phyloP scores from a whole-genome alignment of 331 rosid species.

The Rosa hybrid region DNA sequence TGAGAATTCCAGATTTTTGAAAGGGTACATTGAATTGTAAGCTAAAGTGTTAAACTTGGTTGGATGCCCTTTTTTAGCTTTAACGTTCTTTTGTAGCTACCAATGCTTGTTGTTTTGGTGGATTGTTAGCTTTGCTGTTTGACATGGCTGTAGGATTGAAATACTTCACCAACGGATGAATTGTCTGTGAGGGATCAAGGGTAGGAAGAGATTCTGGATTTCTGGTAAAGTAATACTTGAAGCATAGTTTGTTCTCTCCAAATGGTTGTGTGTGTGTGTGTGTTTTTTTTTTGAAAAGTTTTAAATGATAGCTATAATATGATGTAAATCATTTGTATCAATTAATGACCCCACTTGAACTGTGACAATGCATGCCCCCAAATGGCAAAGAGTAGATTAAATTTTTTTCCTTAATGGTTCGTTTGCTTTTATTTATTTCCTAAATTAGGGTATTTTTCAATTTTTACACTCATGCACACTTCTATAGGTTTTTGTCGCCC shows the following conservation, averaged over 20 bases:
- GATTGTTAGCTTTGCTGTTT: not conserved
- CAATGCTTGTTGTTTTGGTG: not conserved
- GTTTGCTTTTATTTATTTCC: no score
- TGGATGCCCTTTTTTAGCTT: slow-evolving; percentile 9
- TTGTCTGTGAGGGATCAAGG: no score
- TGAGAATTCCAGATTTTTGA: slow-evolving; percentile 8
- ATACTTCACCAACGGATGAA: no score
- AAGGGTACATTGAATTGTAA: slow-evolving; percentile 18
- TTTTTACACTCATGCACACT: no score
- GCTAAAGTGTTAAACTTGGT: not conserved
- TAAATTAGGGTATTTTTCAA: no score
- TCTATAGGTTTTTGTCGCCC: no score
- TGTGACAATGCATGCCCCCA: not conserved
- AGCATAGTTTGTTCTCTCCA: no score
- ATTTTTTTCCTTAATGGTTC: no score
- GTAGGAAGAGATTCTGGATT: no score
- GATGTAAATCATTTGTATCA: not conserved
- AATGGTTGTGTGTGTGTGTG: no score
- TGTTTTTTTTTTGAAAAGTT: no score
- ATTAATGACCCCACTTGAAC: not conserved
- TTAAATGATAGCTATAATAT: not conserved
- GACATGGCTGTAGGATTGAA: not conserved
- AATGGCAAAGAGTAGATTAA: not conserved
- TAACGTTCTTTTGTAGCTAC: not conserved
- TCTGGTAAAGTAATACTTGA: no score